Conservation (phyloP, 2,329 filamentous ascomycete genomes). For the Ophiostoma sp. region DNA sequence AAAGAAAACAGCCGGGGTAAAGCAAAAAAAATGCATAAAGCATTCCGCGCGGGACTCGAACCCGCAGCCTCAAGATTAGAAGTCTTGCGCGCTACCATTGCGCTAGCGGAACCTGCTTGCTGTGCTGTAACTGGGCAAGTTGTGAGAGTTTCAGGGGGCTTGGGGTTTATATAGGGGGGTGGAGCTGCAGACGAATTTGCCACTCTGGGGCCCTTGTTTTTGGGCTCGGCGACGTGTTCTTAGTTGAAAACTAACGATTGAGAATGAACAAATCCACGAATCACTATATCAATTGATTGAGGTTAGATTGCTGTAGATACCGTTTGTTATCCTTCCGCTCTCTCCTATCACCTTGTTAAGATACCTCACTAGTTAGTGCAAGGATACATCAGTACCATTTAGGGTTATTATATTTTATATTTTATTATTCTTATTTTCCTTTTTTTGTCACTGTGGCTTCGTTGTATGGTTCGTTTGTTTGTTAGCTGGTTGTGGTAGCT, state of each 20-base stretch:
- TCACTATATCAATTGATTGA: too few species aligned
- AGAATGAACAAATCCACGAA: too few species aligned
- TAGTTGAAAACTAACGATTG: too few species aligned
- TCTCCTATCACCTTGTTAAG: too few species aligned
- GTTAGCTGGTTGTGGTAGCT: too few species aligned
- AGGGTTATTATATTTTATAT: neutral
- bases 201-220: too few species aligned
- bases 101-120: constrained; percentile 22
- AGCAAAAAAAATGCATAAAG: constrained; percentile 28
- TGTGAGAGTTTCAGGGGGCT: neutral
- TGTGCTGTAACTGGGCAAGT: constrained; percentile 10
- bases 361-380: neutral
- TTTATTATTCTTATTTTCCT: neutral
- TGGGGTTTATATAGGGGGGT: neutral
- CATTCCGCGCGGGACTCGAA: constrained; percentile 44
- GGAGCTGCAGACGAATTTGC: neutral
- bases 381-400: neutral
- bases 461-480: too few species aligned
- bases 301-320: too few species aligned
- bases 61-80: constrained; percentile 41
- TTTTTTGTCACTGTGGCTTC: neutral
- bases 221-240: too few species aligned
- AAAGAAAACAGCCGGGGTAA: neutral
- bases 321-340: too few species aligned
- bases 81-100: constrained; percentile 63